Evolutionary conservation across 352 stramenopile genomes (phyloP).

Genomic region (Pythium grandisporangium): DNA sequence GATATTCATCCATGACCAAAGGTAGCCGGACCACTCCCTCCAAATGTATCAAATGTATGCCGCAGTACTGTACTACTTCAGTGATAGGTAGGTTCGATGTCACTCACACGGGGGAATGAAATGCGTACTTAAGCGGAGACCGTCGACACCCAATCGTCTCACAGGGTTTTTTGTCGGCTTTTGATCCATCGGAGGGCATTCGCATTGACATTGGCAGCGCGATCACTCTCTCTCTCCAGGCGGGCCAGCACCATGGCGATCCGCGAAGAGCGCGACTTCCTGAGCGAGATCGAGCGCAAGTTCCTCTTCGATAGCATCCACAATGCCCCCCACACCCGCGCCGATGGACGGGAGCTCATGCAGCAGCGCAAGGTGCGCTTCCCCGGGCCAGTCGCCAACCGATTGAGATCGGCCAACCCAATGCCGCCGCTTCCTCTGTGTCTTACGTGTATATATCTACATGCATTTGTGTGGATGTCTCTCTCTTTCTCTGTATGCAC

Average conservation of each 20-base stretch:
- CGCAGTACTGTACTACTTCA: conserved; percentile 1
- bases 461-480: too few species aligned
- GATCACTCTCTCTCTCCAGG: background rate
- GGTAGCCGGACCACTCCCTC: conserved; percentile 1
- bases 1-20: conserved; percentile 49
- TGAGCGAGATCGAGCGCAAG: conserved; percentile 41
- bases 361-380: conserved; percentile 57
- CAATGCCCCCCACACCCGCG: conserved; percentile 45
- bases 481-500: too few species aligned
- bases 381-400: background rate
- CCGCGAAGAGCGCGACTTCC: conserved; percentile 30
- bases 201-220: background rate
- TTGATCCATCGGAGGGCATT: background rate
- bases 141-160: conserved; percentile 10
- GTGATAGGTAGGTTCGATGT: too few species aligned
- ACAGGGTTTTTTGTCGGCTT: background rate
- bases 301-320: conserved; percentile 64
- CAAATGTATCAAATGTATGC: background rate
- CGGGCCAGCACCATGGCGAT: conserved; percentile 4
- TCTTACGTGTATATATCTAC: too few species aligned
- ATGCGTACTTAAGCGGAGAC: conserved; percentile 8
- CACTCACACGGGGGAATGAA: too few species aligned
- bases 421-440: too few species aligned
- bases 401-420: too few species aligned
- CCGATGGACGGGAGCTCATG: conserved; percentile 70